A percentile compares a stretch with the other conserved stretches of the same genome.
Conservation (phyloP, 2,329 filamentous ascomycete genomes). For the Fusarium floridanum region DNA sequence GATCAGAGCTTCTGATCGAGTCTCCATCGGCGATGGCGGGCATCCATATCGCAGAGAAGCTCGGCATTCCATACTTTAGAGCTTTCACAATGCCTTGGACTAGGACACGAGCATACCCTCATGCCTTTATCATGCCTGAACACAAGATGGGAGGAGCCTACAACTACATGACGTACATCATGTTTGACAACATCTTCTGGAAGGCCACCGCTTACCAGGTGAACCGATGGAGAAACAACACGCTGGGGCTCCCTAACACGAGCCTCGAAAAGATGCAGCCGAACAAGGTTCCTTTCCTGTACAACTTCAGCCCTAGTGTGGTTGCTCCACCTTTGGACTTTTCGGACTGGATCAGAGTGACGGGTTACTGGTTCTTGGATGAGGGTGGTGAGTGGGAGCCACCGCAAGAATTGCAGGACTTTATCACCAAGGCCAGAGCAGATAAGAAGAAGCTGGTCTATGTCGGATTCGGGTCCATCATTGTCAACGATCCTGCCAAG, state of each 20-base stretch:
- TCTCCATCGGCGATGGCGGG: conserved; percentile 97
- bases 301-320: conserved; percentile 95
- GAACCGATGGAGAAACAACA: conserved; percentile 90
- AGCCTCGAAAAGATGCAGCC: conserved; percentile 91
- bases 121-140: conserved; percentile 93
- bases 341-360: conserved; percentile 97
- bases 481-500: conserved; percentile 88
- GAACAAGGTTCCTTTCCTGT: conserved; percentile 97
- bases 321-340: conserved; percentile 96
- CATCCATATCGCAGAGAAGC: conserved; percentile 95
- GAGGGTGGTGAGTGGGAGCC: conserved; percentile 79
- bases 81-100: conserved; percentile 99
- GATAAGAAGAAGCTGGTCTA: conserved; percentile 96
- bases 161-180: conserved; percentile 94
- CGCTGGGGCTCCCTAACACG: conserved; percentile 83
- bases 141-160: conserved; percentile 95
- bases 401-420: conserved; percentile 79
- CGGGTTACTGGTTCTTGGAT: conserved; percentile 97
- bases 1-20: conserved; percentile 91
- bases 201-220: conserved; percentile 90
- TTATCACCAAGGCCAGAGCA: conserved; percentile 84
- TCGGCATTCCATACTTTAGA: conserved; percentile 94
- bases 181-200: conserved; percentile 99
- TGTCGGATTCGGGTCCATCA: conserved; percentile 96
- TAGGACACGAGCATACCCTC: conserved; percentile 92